Evolutionary conservation across 2,329 filamentous ascomycete genomes (phyloP).

Genomic region (Aureobasidium uvarum): DNA sequence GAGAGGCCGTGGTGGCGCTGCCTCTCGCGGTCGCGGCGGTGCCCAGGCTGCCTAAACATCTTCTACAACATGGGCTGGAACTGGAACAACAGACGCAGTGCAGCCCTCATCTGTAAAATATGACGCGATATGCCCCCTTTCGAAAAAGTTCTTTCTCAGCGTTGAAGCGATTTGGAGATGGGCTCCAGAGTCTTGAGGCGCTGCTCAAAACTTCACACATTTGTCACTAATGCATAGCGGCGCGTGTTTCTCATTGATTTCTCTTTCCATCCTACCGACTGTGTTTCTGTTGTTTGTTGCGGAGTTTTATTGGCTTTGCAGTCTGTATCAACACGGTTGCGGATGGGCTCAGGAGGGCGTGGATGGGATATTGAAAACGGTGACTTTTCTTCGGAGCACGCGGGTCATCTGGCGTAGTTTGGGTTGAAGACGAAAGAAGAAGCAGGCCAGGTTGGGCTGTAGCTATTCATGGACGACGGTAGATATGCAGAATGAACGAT

Average conservation of each 20-base stretch:
- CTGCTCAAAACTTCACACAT: conserved; percentile 22
- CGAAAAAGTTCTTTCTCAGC: conserved; percentile 27
- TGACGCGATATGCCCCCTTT: conserved; percentile 25
- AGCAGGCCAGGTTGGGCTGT: background rate
- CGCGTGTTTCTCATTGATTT: conserved; percentile 24
- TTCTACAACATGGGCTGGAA: background rate
- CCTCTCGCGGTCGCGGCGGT: conserved; percentile 33
- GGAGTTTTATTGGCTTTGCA: conserved; percentile 25
- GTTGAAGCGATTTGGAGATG: conserved; percentile 25
- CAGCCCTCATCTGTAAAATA: conserved; percentile 22
- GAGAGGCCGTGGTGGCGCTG: conserved; percentile 47
- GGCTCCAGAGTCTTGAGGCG: conserved; percentile 3
- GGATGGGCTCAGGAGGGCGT: conserved; percentile 11
- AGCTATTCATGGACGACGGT: background rate
- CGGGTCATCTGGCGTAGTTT: conserved; percentile 11
- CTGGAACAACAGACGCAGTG: background rate
- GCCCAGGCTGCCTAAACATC: conserved; percentile 31
- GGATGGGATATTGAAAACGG: conserved; percentile 17
- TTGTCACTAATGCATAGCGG: conserved; percentile 28
- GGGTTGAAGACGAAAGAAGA: conserved; percentile 8
- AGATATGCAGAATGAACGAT: conserved; percentile 18
- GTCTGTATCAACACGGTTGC: conserved; percentile 21
- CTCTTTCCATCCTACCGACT: background rate
- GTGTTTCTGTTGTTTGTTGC: conserved; percentile 26
- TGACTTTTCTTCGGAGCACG: conserved; percentile 18